Conservation (phyloP, 2,329 filamentous ascomycete species). For the Ilyonectria sp. region DNA sequence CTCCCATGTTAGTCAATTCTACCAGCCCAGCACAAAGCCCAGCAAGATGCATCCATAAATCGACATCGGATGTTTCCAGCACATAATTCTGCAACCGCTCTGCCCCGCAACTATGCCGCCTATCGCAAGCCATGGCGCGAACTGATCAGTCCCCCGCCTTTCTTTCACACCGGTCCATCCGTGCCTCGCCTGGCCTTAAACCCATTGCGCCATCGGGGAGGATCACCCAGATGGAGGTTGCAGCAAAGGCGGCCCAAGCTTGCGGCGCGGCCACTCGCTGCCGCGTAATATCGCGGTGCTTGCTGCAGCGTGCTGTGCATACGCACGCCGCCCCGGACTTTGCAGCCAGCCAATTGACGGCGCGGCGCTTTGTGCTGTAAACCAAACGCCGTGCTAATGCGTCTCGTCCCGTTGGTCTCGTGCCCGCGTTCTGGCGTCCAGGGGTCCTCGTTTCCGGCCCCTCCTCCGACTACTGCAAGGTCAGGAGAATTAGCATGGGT, state of each 20-base stretch:
- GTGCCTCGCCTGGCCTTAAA: not conserved
- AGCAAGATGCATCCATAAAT: not conserved
- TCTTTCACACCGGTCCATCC: slow-evolving; percentile 12
- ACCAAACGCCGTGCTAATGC: slow-evolving; percentile 29
- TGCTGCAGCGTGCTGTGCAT: slow-evolving; percentile 25
- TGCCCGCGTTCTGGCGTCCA: not conserved
- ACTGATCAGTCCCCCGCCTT: slow-evolving; percentile 5
- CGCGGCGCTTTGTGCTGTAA: slow-evolving; percentile 2
- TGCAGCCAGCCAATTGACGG: slow-evolving; percentile 34
- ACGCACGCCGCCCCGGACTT: slow-evolving; percentile 13
- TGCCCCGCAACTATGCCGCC: slow-evolving; percentile 11
- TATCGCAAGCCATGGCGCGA: slow-evolving; percentile 10
- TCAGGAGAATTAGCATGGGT: slow-evolving; percentile 14
- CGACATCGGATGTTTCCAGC: not conserved
- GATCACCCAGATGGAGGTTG: not conserved
- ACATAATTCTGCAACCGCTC: slow-evolving; percentile 10
- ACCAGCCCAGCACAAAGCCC: too few relatives aligned
- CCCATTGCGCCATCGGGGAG: not conserved
- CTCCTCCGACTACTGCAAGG: slow-evolving; percentile 20
- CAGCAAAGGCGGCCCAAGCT: not conserved
- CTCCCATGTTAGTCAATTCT: too few relatives aligned
- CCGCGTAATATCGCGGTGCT: slow-evolving; percentile 31
- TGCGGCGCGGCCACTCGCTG: slow-evolving; percentile 2
- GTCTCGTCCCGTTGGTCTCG: slow-evolving; percentile 36
- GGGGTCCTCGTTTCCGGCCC: slow-evolving; percentile 1